phyloP scores from a whole-genome alignment of 306 rosid genomes.

The Astragalus membranaceus region DNA sequence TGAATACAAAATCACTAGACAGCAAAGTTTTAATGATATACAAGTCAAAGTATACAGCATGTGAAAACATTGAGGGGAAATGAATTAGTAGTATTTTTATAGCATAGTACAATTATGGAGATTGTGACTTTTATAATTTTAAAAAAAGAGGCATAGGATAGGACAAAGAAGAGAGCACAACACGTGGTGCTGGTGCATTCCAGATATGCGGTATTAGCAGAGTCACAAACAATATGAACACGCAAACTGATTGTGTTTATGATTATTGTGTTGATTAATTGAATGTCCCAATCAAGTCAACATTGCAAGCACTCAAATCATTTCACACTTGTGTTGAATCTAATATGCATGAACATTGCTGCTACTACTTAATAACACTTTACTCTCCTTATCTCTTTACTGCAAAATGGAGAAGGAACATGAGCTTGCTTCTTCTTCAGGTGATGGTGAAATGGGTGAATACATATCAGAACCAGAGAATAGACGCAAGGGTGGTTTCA shows the following conservation, averaged over 20 bases:
- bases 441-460: neutral
- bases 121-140: too few species aligned
- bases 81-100: too few species aligned
- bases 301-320: neutral
- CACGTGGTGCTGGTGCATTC: neutral
- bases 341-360: neutral
- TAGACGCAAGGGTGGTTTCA: constrained; percentile 49
- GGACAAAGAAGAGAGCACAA: neutral
- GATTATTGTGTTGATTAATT: neutral
- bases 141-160: too few species aligned
- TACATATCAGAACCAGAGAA: neutral
- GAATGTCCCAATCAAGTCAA: neutral
- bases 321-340: neutral
- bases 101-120: too few species aligned
- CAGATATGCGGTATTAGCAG: neutral
- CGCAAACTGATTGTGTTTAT: neutral
- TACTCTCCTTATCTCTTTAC: too few species aligned
- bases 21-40: neutral
- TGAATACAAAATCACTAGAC: neutral
- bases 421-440: constrained; percentile 18
- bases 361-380: neutral
- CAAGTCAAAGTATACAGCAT: neutral
- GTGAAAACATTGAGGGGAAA: neutral
- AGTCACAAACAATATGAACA: neutral
- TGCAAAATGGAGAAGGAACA: constrained; percentile 30